Conservation (phyloP, 1,284 basidiomycete species). For the Stygiomarasmius scandens region DNA sequence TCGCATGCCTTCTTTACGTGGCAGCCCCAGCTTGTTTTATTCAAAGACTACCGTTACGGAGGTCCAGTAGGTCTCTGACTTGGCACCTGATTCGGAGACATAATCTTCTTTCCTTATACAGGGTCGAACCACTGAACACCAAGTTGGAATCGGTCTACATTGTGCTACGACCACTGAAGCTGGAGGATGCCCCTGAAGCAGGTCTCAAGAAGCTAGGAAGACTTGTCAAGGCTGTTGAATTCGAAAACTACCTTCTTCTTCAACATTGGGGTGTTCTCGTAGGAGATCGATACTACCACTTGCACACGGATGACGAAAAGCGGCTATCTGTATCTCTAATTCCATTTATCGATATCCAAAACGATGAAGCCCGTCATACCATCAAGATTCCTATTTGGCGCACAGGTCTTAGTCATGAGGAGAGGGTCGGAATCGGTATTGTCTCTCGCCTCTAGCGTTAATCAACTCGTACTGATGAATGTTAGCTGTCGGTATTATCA, state of each 20-base stretch:
- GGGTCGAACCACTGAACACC: constrained; percentile 9
- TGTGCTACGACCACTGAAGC: constrained; percentile 15
- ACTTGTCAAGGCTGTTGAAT: constrained; percentile 16
- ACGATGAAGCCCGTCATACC: constrained; percentile 11
- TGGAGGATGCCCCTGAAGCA: constrained; percentile 13
- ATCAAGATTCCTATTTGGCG: constrained; percentile 19
- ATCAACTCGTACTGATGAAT: not conserved
- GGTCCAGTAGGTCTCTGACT: not conserved
- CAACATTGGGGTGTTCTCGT: constrained; percentile 20
- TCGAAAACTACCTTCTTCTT: constrained; percentile 16
- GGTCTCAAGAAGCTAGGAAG: constrained; percentile 11
- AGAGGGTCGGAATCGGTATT: constrained; percentile 16
- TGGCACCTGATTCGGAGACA: not conserved
- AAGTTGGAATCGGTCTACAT: constrained; percentile 15
- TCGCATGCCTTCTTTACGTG: not conserved
- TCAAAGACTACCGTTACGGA: not conserved
- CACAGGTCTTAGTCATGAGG: constrained; percentile 14
- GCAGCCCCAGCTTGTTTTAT: not conserved
- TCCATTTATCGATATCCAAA: constrained; percentile 11
- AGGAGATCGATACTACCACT: constrained; percentile 16
- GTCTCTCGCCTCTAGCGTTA: not conserved
- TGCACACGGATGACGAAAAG: constrained; percentile 17
- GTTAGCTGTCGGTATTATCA: constrained; percentile 15
- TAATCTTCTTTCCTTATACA: not conserved
- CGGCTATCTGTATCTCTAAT: constrained; percentile 16